Base-by-base conservation (phyloP, 192 early-diverging fungal genomes). In the Coemansia interrupta region DNA sequence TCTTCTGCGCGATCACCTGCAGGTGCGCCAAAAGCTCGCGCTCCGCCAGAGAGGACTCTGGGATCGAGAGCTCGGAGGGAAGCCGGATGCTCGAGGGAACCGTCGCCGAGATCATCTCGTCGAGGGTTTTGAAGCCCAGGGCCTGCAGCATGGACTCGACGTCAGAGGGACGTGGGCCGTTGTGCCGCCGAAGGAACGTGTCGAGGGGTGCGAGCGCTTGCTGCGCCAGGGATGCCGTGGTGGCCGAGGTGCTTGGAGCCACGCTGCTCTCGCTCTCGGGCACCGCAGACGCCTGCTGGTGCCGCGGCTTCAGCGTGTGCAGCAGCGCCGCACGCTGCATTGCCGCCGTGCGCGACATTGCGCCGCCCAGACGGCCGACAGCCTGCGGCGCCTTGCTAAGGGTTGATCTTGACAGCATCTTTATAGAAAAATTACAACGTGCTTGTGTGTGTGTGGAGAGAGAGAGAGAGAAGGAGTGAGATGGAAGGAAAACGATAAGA, bases 141-240 rank as follows among this genome's bases (percentile, higher is more conserved):
- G 78, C 63, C 51, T 84, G 84, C 56, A 92, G 85, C 97, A 99
- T 99, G 5, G 69, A 76, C 44, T 82, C 78, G 52, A 96, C 72
- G 23, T 99, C 90, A 2, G 67, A 58, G 51, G 86, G 82, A 46
- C 77, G 80, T 17, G 94, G 86, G 0, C 97, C 97, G 64, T 90
- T 87, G 80, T 99, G 97, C 46, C 97, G 87, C 60, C 85, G 84
- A 54, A 83, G 76, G 69, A 93, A 93, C 46, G 85, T 88, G 57
- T 92, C 90, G 18, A 80, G 68, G 5, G 78, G 78, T 32, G 78
- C 78, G 36, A 71, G 54, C 2, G 75, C 70, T 45, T 65, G 61
- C 13, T 22, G 29, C 18, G 64, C 72, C 1, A 66, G 64, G 1
- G 62, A 38, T 0, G 55, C 45, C 1, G 57, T 64, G n/a, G 29